Percentiles rank a stretch among this genome's conserved stretches.
phyloP scores from a whole-genome alignment of 2,329 filamentous ascomycete genomes.

The Alternaria brassicae region DNA sequence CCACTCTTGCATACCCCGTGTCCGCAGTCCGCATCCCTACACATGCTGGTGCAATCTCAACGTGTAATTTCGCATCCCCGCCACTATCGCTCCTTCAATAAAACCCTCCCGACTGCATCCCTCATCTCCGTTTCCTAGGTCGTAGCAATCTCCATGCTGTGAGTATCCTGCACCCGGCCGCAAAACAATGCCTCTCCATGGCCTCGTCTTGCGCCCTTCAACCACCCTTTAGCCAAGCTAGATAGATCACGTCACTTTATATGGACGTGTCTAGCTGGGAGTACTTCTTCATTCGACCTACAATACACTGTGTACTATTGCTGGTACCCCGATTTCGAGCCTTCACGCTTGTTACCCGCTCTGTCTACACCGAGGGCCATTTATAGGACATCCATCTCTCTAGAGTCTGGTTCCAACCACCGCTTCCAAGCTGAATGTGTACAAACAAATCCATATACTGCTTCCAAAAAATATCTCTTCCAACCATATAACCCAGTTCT shows the following conservation, averaged over 20 bases:
- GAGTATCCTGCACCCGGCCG: neutral
- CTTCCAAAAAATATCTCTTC: conserved; percentile 18
- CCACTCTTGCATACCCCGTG: neutral
- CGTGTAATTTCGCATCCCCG: conserved; percentile 7
- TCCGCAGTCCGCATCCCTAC: neutral
- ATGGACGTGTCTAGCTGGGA: too few relatives aligned
- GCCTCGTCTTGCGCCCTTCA: neutral
- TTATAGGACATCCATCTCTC: conserved; percentile 26
- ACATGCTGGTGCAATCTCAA: conserved; percentile 7
- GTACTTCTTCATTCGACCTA: too few relatives aligned
- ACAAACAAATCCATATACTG: conserved; percentile 22
- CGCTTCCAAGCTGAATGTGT: conserved; percentile 16
- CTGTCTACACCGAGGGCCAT: conserved; percentile 19
- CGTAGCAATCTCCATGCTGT: neutral
- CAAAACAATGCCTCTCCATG: neutral
- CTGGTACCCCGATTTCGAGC: neutral
- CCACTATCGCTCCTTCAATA: conserved; percentile 7
- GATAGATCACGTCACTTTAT: neutral
- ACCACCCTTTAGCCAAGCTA: too few relatives aligned
- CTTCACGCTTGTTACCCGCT: neutral
- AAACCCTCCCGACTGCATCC: neutral
- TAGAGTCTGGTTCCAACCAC: conserved; percentile 19
- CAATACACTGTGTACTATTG: neutral
- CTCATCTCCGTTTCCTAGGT: neutral
- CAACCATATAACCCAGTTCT: conserved; percentile 20